phyloP scores from a whole-genome alignment of 768 basidiomycete genomes.

The Suillus decipiens region DNA sequence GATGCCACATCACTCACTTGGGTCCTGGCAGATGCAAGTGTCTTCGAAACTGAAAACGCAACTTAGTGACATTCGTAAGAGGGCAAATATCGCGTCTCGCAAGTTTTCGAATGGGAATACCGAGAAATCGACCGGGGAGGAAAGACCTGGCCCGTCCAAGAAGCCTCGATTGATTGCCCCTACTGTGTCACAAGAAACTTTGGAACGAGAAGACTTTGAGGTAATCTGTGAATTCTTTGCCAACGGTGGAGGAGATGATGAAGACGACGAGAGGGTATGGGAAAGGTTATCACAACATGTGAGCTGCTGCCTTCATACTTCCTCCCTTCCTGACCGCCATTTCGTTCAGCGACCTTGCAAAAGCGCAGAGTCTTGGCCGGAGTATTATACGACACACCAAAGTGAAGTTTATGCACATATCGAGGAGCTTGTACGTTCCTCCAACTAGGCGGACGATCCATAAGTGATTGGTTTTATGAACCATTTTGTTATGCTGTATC shows the following conservation, averaged over 20 bases:
- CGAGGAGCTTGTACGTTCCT: slow-evolving; percentile 24
- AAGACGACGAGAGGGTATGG: slow-evolving; percentile 55
- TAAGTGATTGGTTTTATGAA: not conserved
- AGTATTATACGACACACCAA: slow-evolving; percentile 50
- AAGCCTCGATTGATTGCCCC: not conserved
- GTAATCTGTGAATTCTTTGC: slow-evolving; percentile 58
- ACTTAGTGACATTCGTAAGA: slow-evolving; percentile 51
- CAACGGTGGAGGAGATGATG: slow-evolving; percentile 48
- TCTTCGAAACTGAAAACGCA: slow-evolving; percentile 32
- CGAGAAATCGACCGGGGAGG: not conserved
- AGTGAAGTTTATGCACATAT: slow-evolving; percentile 45
- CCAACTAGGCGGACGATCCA: not conserved
- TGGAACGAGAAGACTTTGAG: slow-evolving; percentile 46
- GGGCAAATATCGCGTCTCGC: slow-evolving; percentile 50
- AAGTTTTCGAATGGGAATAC: slow-evolving; percentile 32
- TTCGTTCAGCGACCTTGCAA: slow-evolving; percentile 39
- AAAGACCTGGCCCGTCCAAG: slow-evolving; percentile 10
- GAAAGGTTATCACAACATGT: slow-evolving; percentile 49
- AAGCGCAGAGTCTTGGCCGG: slow-evolving; percentile 48
- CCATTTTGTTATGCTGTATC: not conserved
- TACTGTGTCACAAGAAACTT: slow-evolving; percentile 8
- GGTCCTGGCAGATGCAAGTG: slow-evolving; percentile 53
- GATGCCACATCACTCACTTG: slow-evolving; percentile 60
- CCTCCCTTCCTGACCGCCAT: slow-evolving; percentile 8
- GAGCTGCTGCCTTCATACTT: slow-evolving; percentile 17